phyloP scores from a whole-genome alignment of 805 yeast species.

The Starmerella floris region DNA sequence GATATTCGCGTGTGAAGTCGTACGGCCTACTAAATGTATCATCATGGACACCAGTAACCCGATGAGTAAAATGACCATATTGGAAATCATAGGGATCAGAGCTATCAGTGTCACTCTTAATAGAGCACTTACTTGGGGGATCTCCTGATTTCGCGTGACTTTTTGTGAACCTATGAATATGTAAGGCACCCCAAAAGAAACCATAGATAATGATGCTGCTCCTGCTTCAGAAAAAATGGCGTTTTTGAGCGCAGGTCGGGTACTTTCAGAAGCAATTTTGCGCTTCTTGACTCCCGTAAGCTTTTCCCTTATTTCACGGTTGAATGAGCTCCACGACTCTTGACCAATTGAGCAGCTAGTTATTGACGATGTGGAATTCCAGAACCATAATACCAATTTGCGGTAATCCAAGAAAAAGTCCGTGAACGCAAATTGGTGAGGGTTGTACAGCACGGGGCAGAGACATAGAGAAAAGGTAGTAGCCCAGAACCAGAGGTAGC shows the following conservation, averaged over 20 bases:
- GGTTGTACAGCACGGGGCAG: constrained; percentile 82
- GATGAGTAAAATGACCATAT: constrained; percentile 18
- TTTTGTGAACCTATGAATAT: constrained; percentile 61
- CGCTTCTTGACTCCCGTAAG: constrained; percentile 68
- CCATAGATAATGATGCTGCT: constrained; percentile 44
- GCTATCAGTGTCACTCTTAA: constrained; percentile 37
- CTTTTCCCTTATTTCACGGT: constrained; percentile 55
- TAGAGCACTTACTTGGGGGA: constrained; percentile 31
- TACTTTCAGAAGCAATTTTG: constrained; percentile 33
- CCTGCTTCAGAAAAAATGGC: constrained; percentile 56
- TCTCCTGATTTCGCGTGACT: constrained; percentile 38
- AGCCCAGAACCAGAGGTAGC: constrained; percentile 89
- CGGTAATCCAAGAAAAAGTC: constrained; percentile 85
- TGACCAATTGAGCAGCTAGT: constrained; percentile 27
- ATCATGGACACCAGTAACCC: constrained; percentile 18
- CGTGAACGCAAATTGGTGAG: constrained; percentile 82
- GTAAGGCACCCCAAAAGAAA: constrained; percentile 47
- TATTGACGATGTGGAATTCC: constrained; percentile 12
- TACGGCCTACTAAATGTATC: background rate
- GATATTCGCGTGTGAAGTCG: background rate
- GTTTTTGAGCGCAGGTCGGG: constrained; percentile 58
- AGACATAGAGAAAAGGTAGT: constrained; percentile 68
- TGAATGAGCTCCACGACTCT: constrained; percentile 53
- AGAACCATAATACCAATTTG: constrained; percentile 63
- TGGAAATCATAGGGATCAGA: constrained; percentile 17